Base-by-base conservation (phyloP, 2,329 filamentous ascomycete genomes). In the Helminthosporium solani region DNA sequence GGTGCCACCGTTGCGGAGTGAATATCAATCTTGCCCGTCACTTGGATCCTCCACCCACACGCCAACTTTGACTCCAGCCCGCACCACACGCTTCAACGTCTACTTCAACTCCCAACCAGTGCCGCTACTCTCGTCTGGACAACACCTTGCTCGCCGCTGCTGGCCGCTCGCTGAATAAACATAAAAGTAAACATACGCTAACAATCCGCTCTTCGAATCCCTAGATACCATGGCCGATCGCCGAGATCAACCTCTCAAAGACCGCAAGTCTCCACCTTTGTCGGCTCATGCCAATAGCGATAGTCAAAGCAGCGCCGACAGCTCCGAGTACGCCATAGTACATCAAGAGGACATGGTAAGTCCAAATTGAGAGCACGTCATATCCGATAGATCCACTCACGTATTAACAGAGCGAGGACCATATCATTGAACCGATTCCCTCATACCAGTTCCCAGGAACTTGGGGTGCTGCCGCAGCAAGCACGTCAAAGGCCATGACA, bases 371-470 rank as follows among this genome's bases (percentile, higher is more conserved):
- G 14, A 31, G 19, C 19, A 4, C 15, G 4, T 15, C 7, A 35
- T 11, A 35, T 16, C 9, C 14, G 14, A 31, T n/a, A 25, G 3
- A 15, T 20, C 23, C 18, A 15, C 21, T 19, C 28, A 31, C 20
- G 19, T 6, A 8, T 9, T 7, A 12, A 30, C 28, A 40, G 38
- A 31, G 7, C 27, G 27, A 40, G 3, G 9, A 40, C 18, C 18
- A 16, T 5, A 16, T 15, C 40, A 25, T 25, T 12, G 19, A 39
- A 11, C 40, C 34, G 14, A 16, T 40, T 12, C 49, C 49, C 6
- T 39, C 44, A 12, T 47, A 50, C 35, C 19, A 43, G 28, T 58
- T 54, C 44, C 57, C 57, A 1, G 47, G 47, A 19, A 61, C 57
- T 7, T 61, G 56, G 52, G 37, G 50, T 0, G 41, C 41, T n/a